Conservation (phyloP, 768 basidiomycete genomes). For the Pholiota conissans region DNA sequence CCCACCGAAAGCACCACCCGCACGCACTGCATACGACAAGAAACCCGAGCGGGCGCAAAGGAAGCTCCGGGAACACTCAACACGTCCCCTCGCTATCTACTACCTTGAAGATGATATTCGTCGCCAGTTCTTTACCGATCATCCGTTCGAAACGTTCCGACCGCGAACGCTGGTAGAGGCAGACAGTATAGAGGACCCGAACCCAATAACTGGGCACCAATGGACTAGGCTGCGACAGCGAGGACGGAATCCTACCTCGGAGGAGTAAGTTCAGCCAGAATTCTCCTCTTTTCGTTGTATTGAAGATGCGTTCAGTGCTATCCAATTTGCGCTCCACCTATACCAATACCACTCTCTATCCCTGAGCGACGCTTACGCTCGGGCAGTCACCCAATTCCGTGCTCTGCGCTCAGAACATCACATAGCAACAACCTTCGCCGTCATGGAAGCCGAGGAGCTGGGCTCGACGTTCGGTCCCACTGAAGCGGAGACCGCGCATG, state of each 20-base stretch:
- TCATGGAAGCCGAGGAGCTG: constrained; percentile 74
- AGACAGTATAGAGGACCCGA: constrained; percentile 51
- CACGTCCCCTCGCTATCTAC: constrained; percentile 57
- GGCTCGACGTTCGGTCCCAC: constrained; percentile 65
- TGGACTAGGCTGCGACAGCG: constrained; percentile 86
- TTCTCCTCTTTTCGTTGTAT: constrained; percentile 8
- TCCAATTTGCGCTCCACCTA: constrained; percentile 80
- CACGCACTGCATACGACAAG: constrained; percentile 56
- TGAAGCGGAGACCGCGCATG: constrained; percentile 61
- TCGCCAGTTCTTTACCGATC: constrained; percentile 91
- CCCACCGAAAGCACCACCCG: constrained; percentile 70
- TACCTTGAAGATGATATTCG: constrained; percentile 88
- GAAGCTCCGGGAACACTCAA: constrained; percentile 38
- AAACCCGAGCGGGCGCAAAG: constrained; percentile 24
- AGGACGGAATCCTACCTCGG: constrained; percentile 78
- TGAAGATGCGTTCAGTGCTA: constrained; percentile 49
- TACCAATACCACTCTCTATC: constrained; percentile 62
- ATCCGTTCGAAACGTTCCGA: constrained; percentile 93
- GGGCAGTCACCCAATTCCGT: constrained; percentile 83
- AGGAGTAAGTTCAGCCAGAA: constrained; percentile 68
- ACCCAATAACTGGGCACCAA: constrained; percentile 52
- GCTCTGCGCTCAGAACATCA: constrained; percentile 84
- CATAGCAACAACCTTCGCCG: constrained; percentile 73
- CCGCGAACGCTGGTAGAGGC: constrained; percentile 77
- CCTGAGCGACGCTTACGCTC: constrained; percentile 77